phyloP scores from a whole-genome alignment of 306 rosid species.

The Trichosanthes truncata region DNA sequence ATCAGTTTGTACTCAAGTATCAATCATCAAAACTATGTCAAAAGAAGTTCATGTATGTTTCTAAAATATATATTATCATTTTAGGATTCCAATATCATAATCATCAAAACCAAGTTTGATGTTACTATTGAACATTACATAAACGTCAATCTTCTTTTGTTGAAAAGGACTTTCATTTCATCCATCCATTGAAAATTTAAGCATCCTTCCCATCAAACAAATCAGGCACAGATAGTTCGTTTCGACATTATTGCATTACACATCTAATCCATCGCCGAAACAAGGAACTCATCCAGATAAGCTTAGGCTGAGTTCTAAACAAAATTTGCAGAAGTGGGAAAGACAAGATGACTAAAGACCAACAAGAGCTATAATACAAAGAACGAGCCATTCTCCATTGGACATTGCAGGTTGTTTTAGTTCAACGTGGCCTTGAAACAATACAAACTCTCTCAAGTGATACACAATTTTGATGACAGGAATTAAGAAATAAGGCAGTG shows the following conservation, averaged over 20 bases:
- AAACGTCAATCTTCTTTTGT: background rate
- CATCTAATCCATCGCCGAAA: background rate
- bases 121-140: background rate
- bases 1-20: background rate
- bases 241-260: background rate
- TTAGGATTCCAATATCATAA: background rate
- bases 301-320: background rate
- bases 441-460: background rate
- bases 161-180: background rate
- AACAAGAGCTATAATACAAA: background rate
- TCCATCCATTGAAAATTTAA: background rate
- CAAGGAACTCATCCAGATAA: background rate
- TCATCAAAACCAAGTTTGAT: background rate
- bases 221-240: background rate
- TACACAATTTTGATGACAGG: slow-evolving; percentile 11
- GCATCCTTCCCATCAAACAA: background rate
- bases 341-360: slow-evolving; percentile 3
- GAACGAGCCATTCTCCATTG: slow-evolving; percentile 8
- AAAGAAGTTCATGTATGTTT: background rate
- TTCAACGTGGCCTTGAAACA: background rate
- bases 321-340: background rate
- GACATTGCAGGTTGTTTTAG: background rate
- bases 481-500: slow-evolving; percentile 53
- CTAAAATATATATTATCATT: background rate
- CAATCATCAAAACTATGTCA: background rate